Evolutionary conservation across 2,329 filamentous ascomycete species (phyloP), one percentile per base, ranked within the genome.

Genomic region (Cryphonectria radicalis): DNA sequence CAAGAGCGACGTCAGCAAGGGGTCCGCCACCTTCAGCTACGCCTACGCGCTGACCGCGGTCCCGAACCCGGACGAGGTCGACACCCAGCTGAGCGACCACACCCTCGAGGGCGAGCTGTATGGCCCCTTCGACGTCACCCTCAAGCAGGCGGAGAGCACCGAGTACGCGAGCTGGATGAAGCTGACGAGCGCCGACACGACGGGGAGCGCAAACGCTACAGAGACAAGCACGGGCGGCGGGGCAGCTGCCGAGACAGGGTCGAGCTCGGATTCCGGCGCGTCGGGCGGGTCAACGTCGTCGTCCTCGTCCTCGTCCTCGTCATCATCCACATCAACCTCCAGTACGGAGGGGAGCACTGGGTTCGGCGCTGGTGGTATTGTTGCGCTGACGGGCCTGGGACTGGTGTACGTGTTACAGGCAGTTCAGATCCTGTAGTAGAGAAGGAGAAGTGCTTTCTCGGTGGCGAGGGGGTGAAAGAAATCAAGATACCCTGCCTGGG

Each of bases 51-150:
- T 70, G 50, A 67, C 66, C 11, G 66, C 73, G 3, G 73, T 74
- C n/a, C 42, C 63, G 13, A 63, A 70, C 71, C 73, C 73, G 7
- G 65, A 63, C 42, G 71, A 74, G 22, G 59, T 43, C 25, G 64
- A 69, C 40, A 68, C 71, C 10, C 17, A 46, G 46, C 67, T 74
- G 50, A 73, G 70, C 37, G 73, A 74, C 64, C 73, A 74, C 64
- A 74, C 73, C 7, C 55, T 67, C n/a, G 35, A 70, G n/a, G 69
- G 69, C 14, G 73, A 74, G 69, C 71, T 67, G 28, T 74, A 74
- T 43, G 73, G 73, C 7, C 63, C 69, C 11, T 74, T 74, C 40
- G 71, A 66, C 7, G 66, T 74, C 14, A 42, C 66, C 6, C 25
- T 74, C 42, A 66, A 71, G 63, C 63, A 53, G 43, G 73, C 71